Conservation (phyloP, 192 early-diverging fungal species). For the Entophlyctis luteolus region DNA sequence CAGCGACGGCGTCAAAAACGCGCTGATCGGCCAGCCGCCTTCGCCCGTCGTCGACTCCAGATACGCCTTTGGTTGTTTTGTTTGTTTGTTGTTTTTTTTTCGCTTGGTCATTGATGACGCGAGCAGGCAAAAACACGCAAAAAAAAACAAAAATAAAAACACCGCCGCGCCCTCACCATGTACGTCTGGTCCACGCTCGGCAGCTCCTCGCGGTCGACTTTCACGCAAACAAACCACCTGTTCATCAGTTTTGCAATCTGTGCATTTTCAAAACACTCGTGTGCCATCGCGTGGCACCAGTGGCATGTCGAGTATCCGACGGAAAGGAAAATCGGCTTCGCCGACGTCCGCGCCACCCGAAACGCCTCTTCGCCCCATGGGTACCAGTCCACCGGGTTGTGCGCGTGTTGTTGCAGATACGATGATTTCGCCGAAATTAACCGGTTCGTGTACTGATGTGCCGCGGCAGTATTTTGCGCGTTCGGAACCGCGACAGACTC, state of each 20-base stretch:
- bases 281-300: slow-evolving; percentile 62
- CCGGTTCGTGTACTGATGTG: slow-evolving; percentile 43
- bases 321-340: slow-evolving; percentile 62
- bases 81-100: too few species aligned
- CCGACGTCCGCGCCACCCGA: slow-evolving; percentile 43
- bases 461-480: background rate
- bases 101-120: too few species aligned
- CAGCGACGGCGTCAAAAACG: slow-evolving; percentile 54
- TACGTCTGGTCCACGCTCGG: slow-evolving; percentile 64
- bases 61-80: too few species aligned
- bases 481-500: too few species aligned
- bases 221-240: slow-evolving; percentile 55
- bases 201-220: slow-evolving; percentile 47
- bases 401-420: slow-evolving; percentile 53
- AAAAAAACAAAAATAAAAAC: background rate
- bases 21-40: slow-evolving; percentile 70
- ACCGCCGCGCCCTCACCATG: background rate
- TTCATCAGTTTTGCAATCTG: slow-evolving; percentile 59
- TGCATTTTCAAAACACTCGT: slow-evolving; percentile 61
- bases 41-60: slow-evolving; percentile 55
- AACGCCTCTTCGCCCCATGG: slow-evolving; percentile 67
- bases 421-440: slow-evolving; percentile 53
- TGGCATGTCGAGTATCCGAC: slow-evolving; percentile 68
- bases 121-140: background rate
- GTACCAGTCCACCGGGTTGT: slow-evolving; percentile 65